Evolutionary conservation across 2,329 filamentous ascomycete genomes (phyloP), one percentile per base, ranked within the genome.

Genomic region (Metarhizium guizhouense): DNA sequence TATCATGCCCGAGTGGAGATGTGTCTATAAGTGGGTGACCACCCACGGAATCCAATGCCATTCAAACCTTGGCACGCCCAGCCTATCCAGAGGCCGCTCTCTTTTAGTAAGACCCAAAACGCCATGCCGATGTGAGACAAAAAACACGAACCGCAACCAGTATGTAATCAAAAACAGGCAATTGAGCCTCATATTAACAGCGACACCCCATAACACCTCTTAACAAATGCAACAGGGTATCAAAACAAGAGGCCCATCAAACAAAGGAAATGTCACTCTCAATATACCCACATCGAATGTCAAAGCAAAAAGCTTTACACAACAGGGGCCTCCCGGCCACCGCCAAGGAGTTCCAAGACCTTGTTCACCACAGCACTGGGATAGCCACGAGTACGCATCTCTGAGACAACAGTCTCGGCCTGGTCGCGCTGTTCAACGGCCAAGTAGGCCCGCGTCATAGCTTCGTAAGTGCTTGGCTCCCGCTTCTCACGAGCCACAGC

Each of bases 391-490:
- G 84, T 85, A 40, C 96, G 78, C 82, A 96, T 96, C 78, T 99
- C 94, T 55, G 87, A 81, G 29, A 96, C 92, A 14, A 96, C 87
- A 11, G 67, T 73, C 73, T 90, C 85, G 43, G 94, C 94, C 56
- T 82, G 79, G 51, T 85, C 80, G 38, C 89, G 85, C 68, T 95
- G 84, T 67, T 95, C 90, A 3, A 87, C 87, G 11, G 90, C 85
- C 54, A 99, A 82, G 73, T 87, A 96, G 1, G 94, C 94, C 49
- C 94, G 83, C 5, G 92, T 96, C 94, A 99, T 99, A 45, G 93
- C 92, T 74, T 99, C 94, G 70, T 99, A 99, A 4, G 94, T 99
- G 76, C 91, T 96, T 3, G 94, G 94, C 76, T 99, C 94, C 56
- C 94, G 86, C 74, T 86, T 91, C 54, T 85, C 81, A 32, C 83